A percentile compares a stretch with the other conserved stretches of the same genome.
Evolutionary conservation across 2,329 filamentous ascomycete genomes (phyloP).

Genomic region (Exophiala phaeomuriformis): DNA sequence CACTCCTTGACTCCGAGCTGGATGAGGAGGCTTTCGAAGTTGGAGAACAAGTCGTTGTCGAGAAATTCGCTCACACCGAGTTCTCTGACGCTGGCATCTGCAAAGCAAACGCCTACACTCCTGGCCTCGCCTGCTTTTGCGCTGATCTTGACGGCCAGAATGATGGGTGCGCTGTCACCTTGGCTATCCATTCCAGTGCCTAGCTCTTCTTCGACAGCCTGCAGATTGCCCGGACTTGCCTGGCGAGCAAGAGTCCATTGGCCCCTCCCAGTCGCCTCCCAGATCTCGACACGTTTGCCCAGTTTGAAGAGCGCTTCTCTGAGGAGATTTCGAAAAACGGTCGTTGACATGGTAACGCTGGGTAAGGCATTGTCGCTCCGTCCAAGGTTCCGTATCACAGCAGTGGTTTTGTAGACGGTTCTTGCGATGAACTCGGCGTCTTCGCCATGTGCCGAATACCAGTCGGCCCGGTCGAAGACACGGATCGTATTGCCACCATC

Average conservation of each 20-base stretch:
- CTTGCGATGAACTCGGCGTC: constrained; percentile 44
- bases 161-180: constrained; percentile 66
- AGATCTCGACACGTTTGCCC: constrained; percentile 86
- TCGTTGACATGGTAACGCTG: constrained; percentile 91
- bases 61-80: constrained; percentile 95
- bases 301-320: constrained; percentile 88
- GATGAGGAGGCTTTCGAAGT: constrained; percentile 92
- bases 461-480: constrained; percentile 90
- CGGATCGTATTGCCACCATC: constrained; percentile 64
- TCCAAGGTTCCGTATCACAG: constrained; percentile 84
- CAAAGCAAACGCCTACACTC: constrained; percentile 90
- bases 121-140: constrained; percentile 79
- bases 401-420: constrained; percentile 95
- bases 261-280: constrained; percentile 64
- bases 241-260: constrained; percentile 90
- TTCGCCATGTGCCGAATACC: constrained; percentile 63
- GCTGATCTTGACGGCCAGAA: constrained; percentile 86
- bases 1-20: constrained; percentile 95
- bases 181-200: constrained; percentile 56
- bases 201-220: constrained; percentile 93
- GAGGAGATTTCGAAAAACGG: constrained; percentile 91
- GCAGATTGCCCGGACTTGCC: constrained; percentile 89
- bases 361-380: constrained; percentile 75
- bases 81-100: constrained; percentile 91
- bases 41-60: constrained; percentile 98